These are phyloP conservation scores for Colletotrichum viniferum DNA, from an alignment of 2,329 filamentous ascomycete species.

Conservation along the genomic window DNA sequence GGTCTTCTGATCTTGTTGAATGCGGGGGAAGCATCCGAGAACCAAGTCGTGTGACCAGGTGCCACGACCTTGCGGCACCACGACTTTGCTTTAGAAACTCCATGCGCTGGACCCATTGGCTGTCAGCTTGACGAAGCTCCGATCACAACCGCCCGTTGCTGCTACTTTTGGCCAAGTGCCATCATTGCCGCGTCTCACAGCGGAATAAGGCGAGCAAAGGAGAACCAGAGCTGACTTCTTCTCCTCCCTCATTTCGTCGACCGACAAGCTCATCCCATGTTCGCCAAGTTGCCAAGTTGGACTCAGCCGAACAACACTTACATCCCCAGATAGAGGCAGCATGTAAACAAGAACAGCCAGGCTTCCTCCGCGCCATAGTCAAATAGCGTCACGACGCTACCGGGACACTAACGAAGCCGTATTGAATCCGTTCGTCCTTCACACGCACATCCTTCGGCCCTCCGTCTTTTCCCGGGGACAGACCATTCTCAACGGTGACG, in stretches of 20 bases:
- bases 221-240: not conserved
- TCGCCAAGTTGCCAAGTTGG: not conserved
- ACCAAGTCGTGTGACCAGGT: slow-evolving; percentile 18
- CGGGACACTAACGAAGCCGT: not conserved
- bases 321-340: not conserved
- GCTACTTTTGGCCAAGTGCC: not conserved
- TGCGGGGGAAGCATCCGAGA: slow-evolving; percentile 21
- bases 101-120: not conserved
- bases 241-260: not conserved
- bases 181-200: not conserved
- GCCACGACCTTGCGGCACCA: slow-evolving; percentile 15
- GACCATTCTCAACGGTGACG: not conserved
- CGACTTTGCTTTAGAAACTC: not conserved
- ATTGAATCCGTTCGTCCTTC: not conserved
- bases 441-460: not conserved
- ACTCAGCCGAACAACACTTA: not conserved
- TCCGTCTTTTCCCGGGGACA: not conserved
- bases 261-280: slow-evolving; percentile 1
- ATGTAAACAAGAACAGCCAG: not conserved
- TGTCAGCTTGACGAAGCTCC: not conserved
- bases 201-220: not conserved
- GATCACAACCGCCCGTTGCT: not conserved
- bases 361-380: not conserved
- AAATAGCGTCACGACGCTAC: slow-evolving; percentile 4
- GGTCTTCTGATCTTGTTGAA: slow-evolving; percentile 19